A percentile compares a stretch with the other conserved stretches of the same genome.
phyloP scores from a whole-genome alignment of 129 eudicot species.

The Artemisia argyi region DNA sequence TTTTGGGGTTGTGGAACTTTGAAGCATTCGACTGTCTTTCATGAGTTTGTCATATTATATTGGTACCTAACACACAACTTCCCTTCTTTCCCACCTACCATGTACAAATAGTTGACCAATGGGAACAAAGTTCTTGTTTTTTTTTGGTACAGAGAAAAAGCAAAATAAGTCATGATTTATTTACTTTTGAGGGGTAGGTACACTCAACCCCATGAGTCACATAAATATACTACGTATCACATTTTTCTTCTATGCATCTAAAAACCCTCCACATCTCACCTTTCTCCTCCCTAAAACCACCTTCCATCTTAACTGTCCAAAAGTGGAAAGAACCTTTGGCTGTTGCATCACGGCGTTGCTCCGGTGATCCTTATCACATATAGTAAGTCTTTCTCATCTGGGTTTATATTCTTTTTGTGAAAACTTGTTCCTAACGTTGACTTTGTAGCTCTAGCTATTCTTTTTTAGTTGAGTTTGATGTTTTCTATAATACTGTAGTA shows the following conservation, averaged over 20 bases:
- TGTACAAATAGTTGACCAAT: slow-evolving; percentile 14
- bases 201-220: slow-evolving; percentile 18
- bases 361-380: slow-evolving; percentile 9
- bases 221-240: slow-evolving; percentile 19
- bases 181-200: slow-evolving; percentile 29
- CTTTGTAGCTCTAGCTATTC: background rate
- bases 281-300: slow-evolving; percentile 18
- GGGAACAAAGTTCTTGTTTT: background rate
- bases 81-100: slow-evolving; percentile 20
- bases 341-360: slow-evolving; percentile 14
- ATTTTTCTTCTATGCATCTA: background rate
- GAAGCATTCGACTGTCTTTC: background rate
- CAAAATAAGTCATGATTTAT: background rate
- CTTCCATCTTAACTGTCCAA: slow-evolving; percentile 15
- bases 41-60: background rate
- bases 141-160: background rate
- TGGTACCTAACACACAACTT: slow-evolving; percentile 18
- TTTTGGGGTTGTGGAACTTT: background rate
- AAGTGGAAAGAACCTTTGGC: slow-evolving; percentile 14
- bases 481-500: background rate
- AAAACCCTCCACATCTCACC: background rate
- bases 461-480: background rate
- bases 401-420: background rate
- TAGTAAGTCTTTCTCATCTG: slow-evolving; percentile 31
- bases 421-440: background rate